Evolutionary conservation across 768 basidiomycete genomes (phyloP).

Genomic region (Hericium coralloides): DNA sequence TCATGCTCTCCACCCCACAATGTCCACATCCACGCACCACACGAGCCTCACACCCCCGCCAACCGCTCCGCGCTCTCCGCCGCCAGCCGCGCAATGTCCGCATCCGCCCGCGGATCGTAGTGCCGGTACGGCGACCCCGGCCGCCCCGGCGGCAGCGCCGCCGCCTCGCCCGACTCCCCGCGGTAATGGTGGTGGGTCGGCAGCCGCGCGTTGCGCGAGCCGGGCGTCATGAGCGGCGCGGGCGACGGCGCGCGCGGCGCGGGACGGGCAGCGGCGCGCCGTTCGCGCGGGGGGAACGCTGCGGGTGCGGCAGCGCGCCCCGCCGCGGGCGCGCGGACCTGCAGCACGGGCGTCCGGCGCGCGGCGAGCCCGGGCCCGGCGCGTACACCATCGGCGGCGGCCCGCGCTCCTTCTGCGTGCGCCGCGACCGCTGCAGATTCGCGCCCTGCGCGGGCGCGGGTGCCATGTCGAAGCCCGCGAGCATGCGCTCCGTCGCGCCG

Average conservation of each 20-base stretch:
- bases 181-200: neutral
- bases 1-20: neutral
- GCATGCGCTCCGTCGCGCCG: too few relatives aligned
- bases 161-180: slow-evolving; percentile 1
- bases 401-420: neutral
- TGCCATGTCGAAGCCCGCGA: too few relatives aligned
- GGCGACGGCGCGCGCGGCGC: neutral
- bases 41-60: neutral
- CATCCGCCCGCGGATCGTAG: slow-evolving; percentile 9
- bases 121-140: slow-evolving; percentile 9
- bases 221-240: neutral
- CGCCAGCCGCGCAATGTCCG: slow-evolving; percentile 10
- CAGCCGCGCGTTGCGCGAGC: neutral
- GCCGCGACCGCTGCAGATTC: neutral
- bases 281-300: neutral
- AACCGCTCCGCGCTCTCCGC: slow-evolving; percentile 7
- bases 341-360: neutral
- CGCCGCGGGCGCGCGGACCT: neutral
- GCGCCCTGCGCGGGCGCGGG: neutral
- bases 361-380: neutral
- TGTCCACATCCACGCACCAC: neutral
- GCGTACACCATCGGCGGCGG: neutral
- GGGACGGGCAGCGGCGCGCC: neutral
- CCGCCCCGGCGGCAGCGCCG: slow-evolving; percentile 8
- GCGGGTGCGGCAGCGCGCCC: neutral